Evolutionary conservation across 2,329 filamentous ascomycete species (phyloP).

Genomic region (Sporothrix humicola): DNA sequence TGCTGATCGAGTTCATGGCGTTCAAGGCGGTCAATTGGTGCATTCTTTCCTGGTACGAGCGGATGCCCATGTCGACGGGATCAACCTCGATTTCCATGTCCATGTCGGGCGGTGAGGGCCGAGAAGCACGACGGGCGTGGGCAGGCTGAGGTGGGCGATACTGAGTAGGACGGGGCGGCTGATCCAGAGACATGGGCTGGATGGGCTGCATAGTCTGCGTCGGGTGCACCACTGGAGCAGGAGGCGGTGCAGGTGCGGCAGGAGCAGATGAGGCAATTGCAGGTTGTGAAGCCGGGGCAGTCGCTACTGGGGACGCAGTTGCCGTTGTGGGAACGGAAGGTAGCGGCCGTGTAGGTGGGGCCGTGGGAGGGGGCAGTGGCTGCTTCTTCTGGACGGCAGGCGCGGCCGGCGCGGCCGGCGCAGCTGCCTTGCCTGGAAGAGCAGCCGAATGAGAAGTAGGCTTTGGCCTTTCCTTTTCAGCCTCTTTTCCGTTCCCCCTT

Average conservation of each 20-base stretch:
- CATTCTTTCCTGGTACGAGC: not conserved
- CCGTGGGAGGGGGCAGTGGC: not conserved
- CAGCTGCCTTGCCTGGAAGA: not conserved
- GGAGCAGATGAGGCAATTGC: not conserved
- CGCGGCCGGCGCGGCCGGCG: no score
- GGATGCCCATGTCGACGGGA: not conserved
- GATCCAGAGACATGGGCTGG: not conserved
- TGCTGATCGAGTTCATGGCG: constrained; percentile 8
- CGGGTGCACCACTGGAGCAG: not conserved
- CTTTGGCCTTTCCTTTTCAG: no score
- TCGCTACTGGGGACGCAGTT: not conserved
- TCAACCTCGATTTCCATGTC: no score
- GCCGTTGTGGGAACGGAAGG: not conserved
- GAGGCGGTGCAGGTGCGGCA: not conserved
- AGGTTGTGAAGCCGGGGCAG: no score
- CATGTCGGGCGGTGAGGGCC: no score
- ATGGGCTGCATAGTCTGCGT: not conserved
- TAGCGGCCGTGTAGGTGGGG: not conserved
- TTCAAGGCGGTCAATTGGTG: not conserved
- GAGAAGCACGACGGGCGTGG: no score
- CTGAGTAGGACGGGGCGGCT: no score
- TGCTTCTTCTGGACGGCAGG: no score
- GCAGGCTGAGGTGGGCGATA: no score
- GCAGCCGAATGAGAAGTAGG: not conserved
- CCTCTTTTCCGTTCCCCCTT: no score